Conservation (phyloP, 345 rosid genomes). For the Balakata baccata region DNA sequence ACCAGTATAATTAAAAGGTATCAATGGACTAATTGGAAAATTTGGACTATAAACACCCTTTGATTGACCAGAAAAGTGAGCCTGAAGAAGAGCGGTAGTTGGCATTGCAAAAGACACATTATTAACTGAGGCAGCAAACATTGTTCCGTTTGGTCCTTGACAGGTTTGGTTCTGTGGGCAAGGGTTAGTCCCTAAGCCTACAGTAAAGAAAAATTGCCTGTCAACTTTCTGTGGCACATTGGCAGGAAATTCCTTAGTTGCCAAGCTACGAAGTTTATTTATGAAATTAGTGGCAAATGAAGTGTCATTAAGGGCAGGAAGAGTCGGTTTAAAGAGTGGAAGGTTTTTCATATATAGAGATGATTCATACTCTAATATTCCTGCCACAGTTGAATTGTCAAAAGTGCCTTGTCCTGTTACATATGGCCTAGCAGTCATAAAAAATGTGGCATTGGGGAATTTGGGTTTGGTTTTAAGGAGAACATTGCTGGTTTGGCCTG, state of each 20-base stretch:
- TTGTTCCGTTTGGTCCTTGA: constrained; percentile 22
- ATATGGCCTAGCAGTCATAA: constrained; percentile 27
- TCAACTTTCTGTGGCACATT: constrained; percentile 24
- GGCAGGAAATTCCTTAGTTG: constrained; percentile 20
- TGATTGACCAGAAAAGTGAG: constrained; percentile 21
- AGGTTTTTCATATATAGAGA: background rate
- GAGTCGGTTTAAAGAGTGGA: constrained; percentile 11
- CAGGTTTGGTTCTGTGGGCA: constrained; percentile 11
- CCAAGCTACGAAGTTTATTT: constrained; percentile 21
- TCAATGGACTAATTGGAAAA: constrained; percentile 25
- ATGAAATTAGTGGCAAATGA: constrained; percentile 16
- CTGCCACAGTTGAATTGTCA: constrained; percentile 29
- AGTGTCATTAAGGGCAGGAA: constrained; percentile 27
- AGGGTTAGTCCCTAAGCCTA: constrained; percentile 22
- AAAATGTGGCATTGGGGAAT: constrained; percentile 21
- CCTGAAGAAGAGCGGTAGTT: constrained; percentile 22
- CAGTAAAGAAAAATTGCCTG: constrained; percentile 23
- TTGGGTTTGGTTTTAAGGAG: constrained; percentile 27
- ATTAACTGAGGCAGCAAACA: constrained; percentile 24
- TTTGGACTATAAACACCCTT: constrained; percentile 16
- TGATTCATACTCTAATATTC: constrained; percentile 23
- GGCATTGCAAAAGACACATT: constrained; percentile 30
- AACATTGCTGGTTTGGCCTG: constrained; percentile 28
- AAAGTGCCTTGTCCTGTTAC: constrained; percentile 27
- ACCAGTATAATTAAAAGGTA: constrained; percentile 22